Conservation (phyloP, 345 rosid species). For the Dovyalis caffra region DNA sequence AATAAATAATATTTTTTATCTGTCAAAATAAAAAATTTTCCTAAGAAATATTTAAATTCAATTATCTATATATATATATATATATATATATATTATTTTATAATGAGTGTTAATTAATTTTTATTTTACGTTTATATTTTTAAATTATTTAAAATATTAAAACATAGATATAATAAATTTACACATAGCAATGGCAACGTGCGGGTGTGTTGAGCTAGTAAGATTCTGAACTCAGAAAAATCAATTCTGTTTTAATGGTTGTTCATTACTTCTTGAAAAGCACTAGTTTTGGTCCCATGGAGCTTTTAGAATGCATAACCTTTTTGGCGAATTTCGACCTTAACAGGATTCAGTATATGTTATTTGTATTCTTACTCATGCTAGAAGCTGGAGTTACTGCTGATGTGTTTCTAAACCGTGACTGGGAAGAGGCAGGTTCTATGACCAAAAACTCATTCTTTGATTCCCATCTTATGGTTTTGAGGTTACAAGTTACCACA, state of each 20-base stretch:
- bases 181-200: too few relatives aligned
- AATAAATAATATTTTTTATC: too few relatives aligned
- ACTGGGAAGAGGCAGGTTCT: constrained; percentile 71
- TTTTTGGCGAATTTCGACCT: constrained; percentile 13
- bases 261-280: background rate
- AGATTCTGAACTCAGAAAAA: too few relatives aligned
- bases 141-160: too few relatives aligned
- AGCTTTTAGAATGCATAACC: background rate
- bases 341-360: constrained; percentile 61
- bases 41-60: too few relatives aligned
- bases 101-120: too few relatives aligned
- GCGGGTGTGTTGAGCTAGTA: too few relatives aligned
- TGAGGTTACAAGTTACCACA: background rate
- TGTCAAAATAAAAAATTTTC: too few relatives aligned
- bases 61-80: too few relatives aligned
- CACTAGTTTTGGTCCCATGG: background rate
- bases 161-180: too few relatives aligned
- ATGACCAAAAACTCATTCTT: background rate
- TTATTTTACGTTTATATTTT: too few relatives aligned
- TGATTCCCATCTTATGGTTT: background rate
- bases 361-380: constrained; percentile 56
- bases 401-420: constrained; percentile 67
- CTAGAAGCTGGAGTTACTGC: constrained; percentile 74
- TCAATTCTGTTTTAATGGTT: background rate
- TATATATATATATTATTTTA: too few relatives aligned